Base-by-base conservation (phyloP, 2,329 filamentous ascomycete genomes). In the Exophiala aquamarina region DNA sequence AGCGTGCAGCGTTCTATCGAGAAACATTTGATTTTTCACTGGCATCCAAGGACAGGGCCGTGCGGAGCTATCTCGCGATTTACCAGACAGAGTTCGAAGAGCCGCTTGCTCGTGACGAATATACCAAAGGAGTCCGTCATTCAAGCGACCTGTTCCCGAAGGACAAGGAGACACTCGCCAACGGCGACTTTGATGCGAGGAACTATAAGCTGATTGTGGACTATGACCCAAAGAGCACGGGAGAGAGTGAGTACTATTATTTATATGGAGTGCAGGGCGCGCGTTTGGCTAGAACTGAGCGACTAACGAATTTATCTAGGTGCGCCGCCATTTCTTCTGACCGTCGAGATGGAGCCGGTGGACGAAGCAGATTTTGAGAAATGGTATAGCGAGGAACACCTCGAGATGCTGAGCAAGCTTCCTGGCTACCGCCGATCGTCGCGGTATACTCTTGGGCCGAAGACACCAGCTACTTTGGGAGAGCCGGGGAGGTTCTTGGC, bases 341-440 rank as follows among this genome's bases (percentile, higher is more conserved):
- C 79, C 38, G 70, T 87, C 5, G 74, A 71, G 1, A 67, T 85
- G 13, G 72, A 78, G n/a, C 72, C 77, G 1, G 79, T 79, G 1
- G 70, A 72, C 19, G 73, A 76, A 17, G 76, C 78, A 17, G 76
- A 84, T 35, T 74, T 84, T 44, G 68, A 75, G 45, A 81, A 76
- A 62, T 94, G 87, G 87, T 86, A 87, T 61, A 70, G 78, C 21
- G 81, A 90, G 52, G 87, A 93, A 64, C 87, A 93, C 63, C 75
- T 85, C 15, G 74, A 76, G 2, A 78, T 90, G 77, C 64, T 94
- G 48, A 73, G 83, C 52, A 85, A 85, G 60, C 78, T 91, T 0
- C 84, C 87, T 0, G 89, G 89, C 3, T 95, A 89, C 87, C 69
- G 87, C 49, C 81, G 89, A 29, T 90, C 85, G 66, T 77, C 79